These are phyloP conservation scores for Aspergillus caelatus DNA, from an alignment of 2,329 filamentous ascomycete species.

Conservation along the genomic window DNA sequence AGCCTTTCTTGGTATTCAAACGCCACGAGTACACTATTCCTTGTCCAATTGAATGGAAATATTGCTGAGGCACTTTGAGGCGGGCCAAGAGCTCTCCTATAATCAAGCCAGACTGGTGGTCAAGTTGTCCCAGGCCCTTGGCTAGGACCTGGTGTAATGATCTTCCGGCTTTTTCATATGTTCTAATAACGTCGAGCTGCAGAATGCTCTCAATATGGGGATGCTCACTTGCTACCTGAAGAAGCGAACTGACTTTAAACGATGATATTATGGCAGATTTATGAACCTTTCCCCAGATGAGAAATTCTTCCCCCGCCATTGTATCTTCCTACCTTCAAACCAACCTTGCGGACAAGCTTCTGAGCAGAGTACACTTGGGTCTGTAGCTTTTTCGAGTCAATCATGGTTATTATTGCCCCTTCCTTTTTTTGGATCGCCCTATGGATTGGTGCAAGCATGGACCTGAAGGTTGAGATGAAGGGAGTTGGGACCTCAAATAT, in stretches of 20 bases:
- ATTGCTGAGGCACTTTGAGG: constrained; percentile 24
- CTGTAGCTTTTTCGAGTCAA: constrained; percentile 32
- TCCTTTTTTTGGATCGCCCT: constrained; percentile 28
- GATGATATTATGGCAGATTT: constrained; percentile 31
- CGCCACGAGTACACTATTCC: constrained; percentile 27
- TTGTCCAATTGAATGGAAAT: constrained; percentile 25
- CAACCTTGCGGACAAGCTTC: constrained; percentile 24
- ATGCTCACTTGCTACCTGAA: constrained; percentile 18
- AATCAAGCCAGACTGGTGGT: constrained; percentile 20
- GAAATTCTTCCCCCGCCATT: constrained; percentile 33
- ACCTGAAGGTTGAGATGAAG: constrained; percentile 36
- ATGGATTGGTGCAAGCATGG: constrained; percentile 35
- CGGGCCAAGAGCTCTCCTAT: constrained; percentile 27
- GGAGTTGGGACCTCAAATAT: constrained; percentile 27
- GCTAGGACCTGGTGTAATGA: constrained; percentile 20
- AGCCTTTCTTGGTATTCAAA: constrained; percentile 14
- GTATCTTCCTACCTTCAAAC: constrained; percentile 25
- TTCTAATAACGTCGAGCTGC: constrained; percentile 26
- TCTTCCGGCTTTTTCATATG: neutral
- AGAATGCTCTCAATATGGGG: constrained; percentile 29
- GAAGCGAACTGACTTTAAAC: constrained; percentile 27
- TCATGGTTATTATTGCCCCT: constrained; percentile 31
- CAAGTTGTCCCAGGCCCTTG: constrained; percentile 10
- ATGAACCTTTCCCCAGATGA: constrained; percentile 38
- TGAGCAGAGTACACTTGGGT: constrained; percentile 30